These are phyloP conservation scores for Chionographis japonica DNA, from an alignment of 106 monocot genomes.

Conservation along the genomic window DNA sequence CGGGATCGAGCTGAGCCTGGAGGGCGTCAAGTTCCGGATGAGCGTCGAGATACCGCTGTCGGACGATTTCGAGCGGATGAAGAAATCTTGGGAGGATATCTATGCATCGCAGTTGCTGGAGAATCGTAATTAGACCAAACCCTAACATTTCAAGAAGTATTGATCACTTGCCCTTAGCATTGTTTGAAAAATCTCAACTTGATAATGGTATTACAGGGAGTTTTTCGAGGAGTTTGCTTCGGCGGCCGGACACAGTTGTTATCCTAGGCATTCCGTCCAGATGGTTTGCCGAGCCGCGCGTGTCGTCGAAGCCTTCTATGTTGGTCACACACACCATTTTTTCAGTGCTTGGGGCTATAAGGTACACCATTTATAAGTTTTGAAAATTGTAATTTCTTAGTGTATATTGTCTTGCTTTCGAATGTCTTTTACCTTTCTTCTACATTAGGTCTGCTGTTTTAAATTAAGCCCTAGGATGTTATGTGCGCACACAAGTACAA, in stretches of 20 bases:
- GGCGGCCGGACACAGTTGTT: conserved; percentile 67
- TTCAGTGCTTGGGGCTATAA: conserved; percentile 74
- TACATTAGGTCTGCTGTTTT: too few species aligned
- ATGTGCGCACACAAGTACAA: too few species aligned
- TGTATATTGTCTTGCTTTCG: neutral
- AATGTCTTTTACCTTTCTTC: too few species aligned
- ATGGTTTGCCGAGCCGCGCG: conserved; percentile 93
- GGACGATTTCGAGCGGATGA: conserved; percentile 73
- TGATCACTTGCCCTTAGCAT: neutral
- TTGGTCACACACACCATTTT: conserved; percentile 86
- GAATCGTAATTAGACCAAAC: conserved; percentile 20
- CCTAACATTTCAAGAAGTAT: neutral
- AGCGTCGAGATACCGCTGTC: conserved; percentile 39
- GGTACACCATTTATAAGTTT: conserved; percentile 28
- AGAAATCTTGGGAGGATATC: conserved; percentile 76
- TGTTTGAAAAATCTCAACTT: neutral
- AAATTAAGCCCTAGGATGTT: too few species aligned
- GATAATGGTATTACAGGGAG: conserved; percentile 17
- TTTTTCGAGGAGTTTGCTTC: conserved; percentile 23
- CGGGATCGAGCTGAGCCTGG: conserved; percentile 79
- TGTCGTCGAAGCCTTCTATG: conserved; percentile 89
- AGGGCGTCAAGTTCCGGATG: conserved; percentile 82
- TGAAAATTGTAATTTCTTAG: neutral
- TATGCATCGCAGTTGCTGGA: conserved; percentile 39
- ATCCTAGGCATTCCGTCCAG: conserved; percentile 76